Percentiles rank a stretch among this genome's conserved stretches.
phyloP scores from a whole-genome alignment of 2,329 filamentous ascomycete species.

The Podosphaera aphanis region DNA sequence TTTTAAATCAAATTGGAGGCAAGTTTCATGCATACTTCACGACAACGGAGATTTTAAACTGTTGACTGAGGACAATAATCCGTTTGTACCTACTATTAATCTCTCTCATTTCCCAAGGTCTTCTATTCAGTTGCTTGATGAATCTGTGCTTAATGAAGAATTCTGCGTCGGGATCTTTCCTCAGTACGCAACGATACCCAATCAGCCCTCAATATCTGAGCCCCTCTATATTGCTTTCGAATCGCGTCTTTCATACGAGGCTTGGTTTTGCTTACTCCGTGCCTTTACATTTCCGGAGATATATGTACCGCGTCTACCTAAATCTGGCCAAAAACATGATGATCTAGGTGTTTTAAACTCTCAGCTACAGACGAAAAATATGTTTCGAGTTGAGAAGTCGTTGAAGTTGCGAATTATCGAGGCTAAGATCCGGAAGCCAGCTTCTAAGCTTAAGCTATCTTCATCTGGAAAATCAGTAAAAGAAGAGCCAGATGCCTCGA shows the following conservation, averaged over 20 bases:
- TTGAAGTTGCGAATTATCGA: constrained; percentile 35
- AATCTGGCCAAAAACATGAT: constrained; percentile 6
- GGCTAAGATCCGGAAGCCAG: constrained; percentile 26
- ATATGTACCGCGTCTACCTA: constrained; percentile 27
- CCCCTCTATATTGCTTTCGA: constrained; percentile 79
- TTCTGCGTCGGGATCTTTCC: constrained; percentile 92
- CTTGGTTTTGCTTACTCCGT: constrained; percentile 82
- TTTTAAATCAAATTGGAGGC: constrained; percentile 45
- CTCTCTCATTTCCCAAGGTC: constrained; percentile 72
- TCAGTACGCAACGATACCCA: constrained; percentile 58
- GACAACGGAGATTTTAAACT: constrained; percentile 90
- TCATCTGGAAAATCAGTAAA: constrained; percentile 9
- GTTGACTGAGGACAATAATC: constrained; percentile 63
- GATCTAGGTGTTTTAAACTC: constrained; percentile 3
- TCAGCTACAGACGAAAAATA: constrained; percentile 19
- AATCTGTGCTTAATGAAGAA: constrained; percentile 75
- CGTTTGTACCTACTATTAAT: constrained; percentile 61
- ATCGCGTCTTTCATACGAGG: constrained; percentile 74
- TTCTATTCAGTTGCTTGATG: constrained; percentile 73
- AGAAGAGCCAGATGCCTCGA: constrained; percentile 21
- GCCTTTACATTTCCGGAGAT: constrained; percentile 84
- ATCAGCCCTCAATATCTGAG: constrained; percentile 52
- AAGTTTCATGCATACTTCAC: constrained; percentile 76
- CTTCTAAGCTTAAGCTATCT: constrained; percentile 6
- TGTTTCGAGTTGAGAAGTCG: constrained; percentile 39